Conservation (phyloP, 2,329 filamentous ascomycete species). For the Aspergillus flavus region DNA sequence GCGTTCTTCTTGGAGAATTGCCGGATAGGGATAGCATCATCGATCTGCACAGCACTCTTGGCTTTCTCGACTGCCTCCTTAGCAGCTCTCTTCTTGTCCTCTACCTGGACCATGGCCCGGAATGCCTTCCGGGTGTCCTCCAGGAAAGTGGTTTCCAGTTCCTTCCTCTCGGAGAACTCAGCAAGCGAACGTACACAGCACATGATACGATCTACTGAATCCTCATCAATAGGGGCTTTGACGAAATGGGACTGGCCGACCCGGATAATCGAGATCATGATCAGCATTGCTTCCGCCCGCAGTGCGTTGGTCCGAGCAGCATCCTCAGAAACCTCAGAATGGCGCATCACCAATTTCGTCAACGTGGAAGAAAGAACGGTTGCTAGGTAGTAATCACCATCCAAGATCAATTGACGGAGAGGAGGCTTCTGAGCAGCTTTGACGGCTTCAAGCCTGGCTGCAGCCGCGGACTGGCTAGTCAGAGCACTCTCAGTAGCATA, state of each 20-base stretch:
- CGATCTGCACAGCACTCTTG: slow-evolving; percentile 91
- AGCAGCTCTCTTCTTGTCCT: slow-evolving; percentile 96
- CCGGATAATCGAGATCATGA: slow-evolving; percentile 98
- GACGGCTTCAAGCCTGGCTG: slow-evolving; percentile 90
- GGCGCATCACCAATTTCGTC: slow-evolving; percentile 96
- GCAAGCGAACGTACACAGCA: slow-evolving; percentile 90
- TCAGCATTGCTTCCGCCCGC: slow-evolving; percentile 95
- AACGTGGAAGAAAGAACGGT: slow-evolving; percentile 94
- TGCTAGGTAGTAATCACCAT: slow-evolving; percentile 95
- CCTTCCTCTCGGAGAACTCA: slow-evolving; percentile 86
- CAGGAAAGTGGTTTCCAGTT: slow-evolving; percentile 88
- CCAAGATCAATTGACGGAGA: slow-evolving; percentile 88
- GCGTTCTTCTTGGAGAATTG: slow-evolving; percentile 92
- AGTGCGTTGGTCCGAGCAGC: slow-evolving; percentile 87
- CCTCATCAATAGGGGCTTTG: slow-evolving; percentile 95
- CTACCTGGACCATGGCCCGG: slow-evolving; percentile 93
- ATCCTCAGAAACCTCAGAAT: slow-evolving; percentile 89
- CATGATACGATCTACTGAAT: slow-evolving; percentile 98
- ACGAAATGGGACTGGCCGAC: slow-evolving; percentile 99
- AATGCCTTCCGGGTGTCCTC: slow-evolving; percentile 96
- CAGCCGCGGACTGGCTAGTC: slow-evolving; percentile 86
- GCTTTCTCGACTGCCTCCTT: slow-evolving; percentile 92
- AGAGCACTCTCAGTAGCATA: slow-evolving; percentile 96
- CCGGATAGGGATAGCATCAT: slow-evolving; percentile 89
- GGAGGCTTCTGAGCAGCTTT: slow-evolving; percentile 97